Base-by-base conservation (phyloP, 192 early-diverging fungal genomes). In the Backusella tuberculispora region DNA sequence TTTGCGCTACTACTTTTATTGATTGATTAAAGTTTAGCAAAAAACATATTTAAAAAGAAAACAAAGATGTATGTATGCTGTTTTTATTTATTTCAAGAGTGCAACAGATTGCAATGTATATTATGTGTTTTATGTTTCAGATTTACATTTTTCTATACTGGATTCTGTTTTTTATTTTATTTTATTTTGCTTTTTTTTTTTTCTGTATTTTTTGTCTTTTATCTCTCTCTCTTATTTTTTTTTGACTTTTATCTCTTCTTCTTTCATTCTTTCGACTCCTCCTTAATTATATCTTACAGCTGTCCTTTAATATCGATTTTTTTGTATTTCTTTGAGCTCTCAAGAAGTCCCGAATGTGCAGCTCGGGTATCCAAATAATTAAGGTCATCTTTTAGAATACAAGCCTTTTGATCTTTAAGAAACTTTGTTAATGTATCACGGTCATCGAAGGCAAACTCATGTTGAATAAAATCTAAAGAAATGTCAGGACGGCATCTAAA, bases 281-380 rank as follows among this genome's bases (percentile, higher is more conserved):
- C 17, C 5, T 19, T 2, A 19, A 19, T 19, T 14, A 50, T 50
- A 50, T 50, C 48, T 73, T 85, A 90, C 13, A 93, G 88, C 67
- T 93, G 92, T 17, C 94, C 94, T 71, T 93, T 95, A 67, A 95
- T 91, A 63, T 95, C 94, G 21, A 93, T 85, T 77, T 87, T 91
- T 34, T 85, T 83, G 71, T 88, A 89, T 60, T 90, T 90, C 74
- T 86, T 85, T 65, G 81, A 80, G 44, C 87, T 85, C 13, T 90
- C 87, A 2, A 79, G 42, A 40, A 91, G 76, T 21, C 70, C 71
- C 2, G 79, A 81, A 29, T 85, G 74, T 5, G 91, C 90, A 6
- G 71, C 75, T 63, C 89, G 91, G 68, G 90, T 89, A 66, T 92
- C 88, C 40, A 92, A 75, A 43, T 53, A n/a, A 37, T 74, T 80